These are phyloP conservation scores for Yarrowia sp. DNA, from an alignment of 805 yeast genomes.

Conservation along the genomic window DNA sequence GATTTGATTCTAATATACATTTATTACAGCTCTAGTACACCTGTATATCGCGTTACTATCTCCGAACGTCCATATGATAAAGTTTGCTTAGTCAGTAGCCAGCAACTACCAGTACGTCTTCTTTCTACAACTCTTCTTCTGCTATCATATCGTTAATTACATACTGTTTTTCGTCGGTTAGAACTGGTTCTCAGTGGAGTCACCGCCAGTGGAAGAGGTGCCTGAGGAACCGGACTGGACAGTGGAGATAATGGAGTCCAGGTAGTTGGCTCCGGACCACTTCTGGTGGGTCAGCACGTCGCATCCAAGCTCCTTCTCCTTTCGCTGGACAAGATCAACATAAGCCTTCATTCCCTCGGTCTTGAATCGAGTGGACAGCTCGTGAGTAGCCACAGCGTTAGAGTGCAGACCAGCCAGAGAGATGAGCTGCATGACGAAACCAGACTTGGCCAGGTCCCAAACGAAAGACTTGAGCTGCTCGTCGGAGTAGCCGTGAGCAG, in stretches of 20 bases:
- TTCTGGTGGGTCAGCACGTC: constrained; percentile 60
- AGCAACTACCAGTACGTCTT: no score
- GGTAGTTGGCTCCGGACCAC: constrained; percentile 62
- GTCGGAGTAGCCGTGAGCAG: constrained; percentile 53
- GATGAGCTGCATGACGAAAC: constrained; percentile 58
- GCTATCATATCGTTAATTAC: no score
- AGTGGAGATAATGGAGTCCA: constrained; percentile 46
- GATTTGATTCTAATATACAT: no score
- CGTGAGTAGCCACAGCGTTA: constrained; percentile 52
- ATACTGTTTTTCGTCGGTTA: not conserved
- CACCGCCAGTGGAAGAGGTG: constrained; percentile 46
- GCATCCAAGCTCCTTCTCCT: constrained; percentile 47
- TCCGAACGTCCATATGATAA: not conserved
- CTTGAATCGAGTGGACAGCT: constrained; percentile 49
- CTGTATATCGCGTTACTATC: no score
- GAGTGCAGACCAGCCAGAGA: constrained; percentile 61
- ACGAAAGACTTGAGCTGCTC: constrained; percentile 49
- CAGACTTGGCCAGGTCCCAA: constrained; percentile 54
- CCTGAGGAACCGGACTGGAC: constrained; percentile 48
- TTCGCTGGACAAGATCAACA: constrained; percentile 51
- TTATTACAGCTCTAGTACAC: no score
- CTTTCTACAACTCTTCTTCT: no score
- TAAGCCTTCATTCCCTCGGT: constrained; percentile 59
- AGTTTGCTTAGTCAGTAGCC: not conserved
- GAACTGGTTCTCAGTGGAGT: constrained; percentile 43